Conservation (phyloP, 345 rosid genomes). For the Pelargonium nanum region DNA sequence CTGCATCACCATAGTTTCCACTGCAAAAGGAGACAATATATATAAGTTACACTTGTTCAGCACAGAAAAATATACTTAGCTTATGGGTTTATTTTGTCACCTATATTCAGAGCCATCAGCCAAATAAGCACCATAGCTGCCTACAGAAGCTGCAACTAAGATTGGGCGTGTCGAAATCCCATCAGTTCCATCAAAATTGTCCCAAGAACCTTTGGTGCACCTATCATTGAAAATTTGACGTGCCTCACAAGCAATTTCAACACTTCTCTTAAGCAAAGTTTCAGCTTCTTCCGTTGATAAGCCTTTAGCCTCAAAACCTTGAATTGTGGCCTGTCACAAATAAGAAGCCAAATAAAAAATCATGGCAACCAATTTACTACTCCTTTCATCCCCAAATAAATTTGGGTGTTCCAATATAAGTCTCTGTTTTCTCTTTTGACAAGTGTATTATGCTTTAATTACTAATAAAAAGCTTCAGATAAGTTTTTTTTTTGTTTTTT, state of each 20-base stretch:
- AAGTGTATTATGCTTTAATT: no score
- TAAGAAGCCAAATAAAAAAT: no score
- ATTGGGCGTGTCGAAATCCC: slow-evolving; percentile 32
- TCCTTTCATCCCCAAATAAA: no score
- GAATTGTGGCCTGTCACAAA: slow-evolving; percentile 85
- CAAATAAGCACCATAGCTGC: slow-evolving; percentile 92
- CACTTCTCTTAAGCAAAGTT: slow-evolving; percentile 51
- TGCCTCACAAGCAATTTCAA: slow-evolving; percentile 79
- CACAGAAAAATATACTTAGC: background rate
- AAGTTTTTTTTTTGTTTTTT: no score
- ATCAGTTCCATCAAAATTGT: slow-evolving; percentile 23
- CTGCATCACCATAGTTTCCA: slow-evolving; percentile 55
- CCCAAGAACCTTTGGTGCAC: slow-evolving; percentile 45
- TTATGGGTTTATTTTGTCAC: slow-evolving; percentile 11
- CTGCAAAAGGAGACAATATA: slow-evolving; percentile 21
- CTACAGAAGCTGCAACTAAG: slow-evolving; percentile 82
- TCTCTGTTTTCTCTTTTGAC: no score
- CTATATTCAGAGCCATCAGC: slow-evolving; percentile 94
- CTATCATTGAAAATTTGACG: slow-evolving; percentile 51
- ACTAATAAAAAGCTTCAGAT: no score
- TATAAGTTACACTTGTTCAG: background rate
- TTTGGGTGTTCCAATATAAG: no score
- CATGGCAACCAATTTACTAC: background rate
- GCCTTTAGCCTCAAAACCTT: slow-evolving; percentile 81
- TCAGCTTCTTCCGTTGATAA: slow-evolving; percentile 58